Base-by-base conservation (phyloP, 2,329 filamentous ascomycete genomes). In the Aspergillus oerlinghausenensis region DNA sequence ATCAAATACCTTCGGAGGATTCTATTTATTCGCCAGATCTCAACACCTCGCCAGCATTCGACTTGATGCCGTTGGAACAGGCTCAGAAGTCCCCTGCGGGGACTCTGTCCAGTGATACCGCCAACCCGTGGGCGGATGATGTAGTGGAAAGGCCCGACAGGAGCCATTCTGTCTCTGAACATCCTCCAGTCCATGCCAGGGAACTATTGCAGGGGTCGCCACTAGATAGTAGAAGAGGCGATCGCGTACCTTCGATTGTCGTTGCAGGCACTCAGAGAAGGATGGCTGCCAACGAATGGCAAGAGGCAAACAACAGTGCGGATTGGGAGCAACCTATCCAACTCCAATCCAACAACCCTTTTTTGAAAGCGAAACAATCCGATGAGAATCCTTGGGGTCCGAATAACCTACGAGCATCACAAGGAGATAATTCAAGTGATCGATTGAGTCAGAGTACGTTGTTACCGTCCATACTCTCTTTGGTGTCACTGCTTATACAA, bases 271-370 rank as follows among this genome's bases (percentile, higher is more conserved):
- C 60, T 50, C 64, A 67, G 9, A 52, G 57, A 50, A 63, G 59
- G 51, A 57, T 59, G 28, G 60, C 59, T 2, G 64, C 66, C 21
- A 62, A 66, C 50, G 64, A 64, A 32, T 61, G 55, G 61, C 63
- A 64, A 21, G 52, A 56, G 48, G 32, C 52, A 11, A 54, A 59
- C 17, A 59, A 61, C 23, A 64, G 65, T 55, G 67, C 69, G 50
- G 57, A 67, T 26, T 38, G 56, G 32, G 53, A 62, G 38, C 51
- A 61, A 19, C 65, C 70, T 0, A 59, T 66, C 32, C 70, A 68
- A 49, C 62, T 75, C 25, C 70, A 66, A 52, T 75, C 73, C 17
- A 76, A 75, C 50, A 76, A 76, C 42, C 73, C 73, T 5, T 76
- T 76, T 47, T 49, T 75, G 51, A 74, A 70, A 53, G 56, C 68